Evolutionary conservation across 805 yeast genomes (phyloP), one percentile per base, ranked within the genome.

Genomic region (Candida nitratophila): DNA sequence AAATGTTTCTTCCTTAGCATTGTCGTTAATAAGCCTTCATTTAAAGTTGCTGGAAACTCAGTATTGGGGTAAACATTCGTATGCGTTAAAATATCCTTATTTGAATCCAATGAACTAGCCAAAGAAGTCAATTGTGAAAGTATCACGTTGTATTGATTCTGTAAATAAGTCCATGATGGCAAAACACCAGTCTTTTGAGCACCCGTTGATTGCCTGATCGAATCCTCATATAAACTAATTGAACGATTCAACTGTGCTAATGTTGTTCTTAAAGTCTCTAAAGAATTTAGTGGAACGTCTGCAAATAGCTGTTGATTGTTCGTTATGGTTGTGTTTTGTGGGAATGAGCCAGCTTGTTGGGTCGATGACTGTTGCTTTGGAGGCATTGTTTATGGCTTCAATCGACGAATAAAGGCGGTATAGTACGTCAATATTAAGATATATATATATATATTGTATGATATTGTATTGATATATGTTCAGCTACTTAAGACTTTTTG

Each of bases 51-150:
- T 9, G 97, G 97, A 59, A 91, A 93, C 19, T 75, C 74, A 0
- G 90, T 83, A 43, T 86, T 68, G 1, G 99, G 99, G 56, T 78
- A 91, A 1, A 81, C 90, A 42, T 86, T 88, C 0, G 95, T 81
- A 5, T 76, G 64, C 38, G 74, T 73, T 22, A 93, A 66, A 0
- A 74, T 61, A 3, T 75, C 82, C 7, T 77, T 72, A 54, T 83
- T 79, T 44, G 73, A 71, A 35, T 81, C 78, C 21, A 93, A 58
- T 2, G 87, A 81, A 6, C 76, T 64, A 0, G 95, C 78, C n/a
- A 91, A 74, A 2, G 96, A 81, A 37, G 77, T 76, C 38, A 91
- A 66, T 59, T 93, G 98, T 15, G 96, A 85, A 29, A 90, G 61
- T 9, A 88, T 75, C 24, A 90, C 87, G 52, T 81, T 86, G 54